Conservation (phyloP, 495 filamentous ascomycete genomes). For the Penicillium longicatenatum region DNA sequence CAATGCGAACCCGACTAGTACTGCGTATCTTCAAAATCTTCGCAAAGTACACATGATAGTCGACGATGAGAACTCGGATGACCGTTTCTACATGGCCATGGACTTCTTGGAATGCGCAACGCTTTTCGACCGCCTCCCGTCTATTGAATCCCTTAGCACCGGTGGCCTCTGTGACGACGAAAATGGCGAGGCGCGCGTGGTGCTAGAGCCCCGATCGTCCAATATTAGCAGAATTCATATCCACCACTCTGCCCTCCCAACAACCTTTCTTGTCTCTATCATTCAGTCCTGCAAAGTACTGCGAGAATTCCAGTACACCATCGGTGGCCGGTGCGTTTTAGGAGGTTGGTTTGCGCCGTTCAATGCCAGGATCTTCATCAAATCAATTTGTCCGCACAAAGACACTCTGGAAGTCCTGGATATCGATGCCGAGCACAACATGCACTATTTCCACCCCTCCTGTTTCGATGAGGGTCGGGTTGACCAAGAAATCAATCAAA, state of each 20-base stretch:
- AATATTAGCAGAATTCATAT: conserved; percentile 25
- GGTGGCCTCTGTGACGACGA: conserved; percentile 19
- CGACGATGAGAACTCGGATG: conserved; percentile 10
- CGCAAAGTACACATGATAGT: conserved; percentile 22
- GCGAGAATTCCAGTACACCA: conserved; percentile 22
- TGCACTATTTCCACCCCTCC: conserved; percentile 1
- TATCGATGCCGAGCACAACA: conserved; percentile 15
- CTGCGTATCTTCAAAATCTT: conserved; percentile 27
- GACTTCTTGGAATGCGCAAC: conserved; percentile 15
- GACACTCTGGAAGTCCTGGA: conserved; percentile 30
- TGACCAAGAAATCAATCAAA: conserved; percentile 6
- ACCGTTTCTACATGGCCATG: conserved; percentile 16
- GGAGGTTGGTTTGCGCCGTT: conserved; percentile 13
- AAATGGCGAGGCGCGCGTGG: not conserved
- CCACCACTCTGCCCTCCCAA: conserved; percentile 18
- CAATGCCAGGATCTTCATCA: conserved; percentile 25
- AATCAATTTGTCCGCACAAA: conserved; percentile 23
- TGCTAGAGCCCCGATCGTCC: conserved; percentile 7
- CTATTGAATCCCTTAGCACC: conserved; percentile 25
- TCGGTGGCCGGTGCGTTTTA: conserved; percentile 19
- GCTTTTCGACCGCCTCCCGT: conserved; percentile 23
- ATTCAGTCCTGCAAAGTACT: conserved; percentile 25
- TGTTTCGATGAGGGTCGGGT: conserved; percentile 1
- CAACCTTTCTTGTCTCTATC: conserved; percentile 13
- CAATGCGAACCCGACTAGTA: conserved; percentile 9